Evolutionary conservation across 1,284 basidiomycete species (phyloP), one percentile per base, ranked within the genome.

Genomic region (Ceratobasidium sp.): DNA sequence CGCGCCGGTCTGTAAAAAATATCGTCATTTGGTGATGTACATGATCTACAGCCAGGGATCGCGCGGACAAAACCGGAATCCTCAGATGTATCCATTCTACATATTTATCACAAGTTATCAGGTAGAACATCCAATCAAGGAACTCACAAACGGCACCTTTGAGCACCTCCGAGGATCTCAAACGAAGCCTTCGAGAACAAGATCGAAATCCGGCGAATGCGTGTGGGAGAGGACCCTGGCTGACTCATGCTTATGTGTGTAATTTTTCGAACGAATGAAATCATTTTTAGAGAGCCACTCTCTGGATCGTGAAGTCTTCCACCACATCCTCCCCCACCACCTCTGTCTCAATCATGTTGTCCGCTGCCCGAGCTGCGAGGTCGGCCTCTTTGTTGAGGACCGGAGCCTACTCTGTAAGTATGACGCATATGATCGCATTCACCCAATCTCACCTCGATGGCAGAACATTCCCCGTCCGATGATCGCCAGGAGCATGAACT

Each of bases 401-500:
- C 70, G 87, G 87, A 77, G 82, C 81, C 77, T 89, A 86, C 84
- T 84, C 86, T 75, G 89, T 89, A 77, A 55, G 87, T 82, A 17
- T 22, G 6, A 52, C 42, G n/a, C 49, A 13, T 34, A 12, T 49
- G 35, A 55, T 60, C n/a, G 32, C 42, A 25, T 34, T 34, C n/a
- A 27, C 43, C 54, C 34, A 29, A 56, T 25, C 20, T 15, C 53
- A 67, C 34, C 40, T n/a, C n/a, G n/a, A n/a, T n/a, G n/a, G 27
- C 64, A 72, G 71, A 60, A 65, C 34, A 68, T 73, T 49, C 69
- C 71, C 35, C 71, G 68, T 22, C 68, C 68, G 45, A 32, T 68
- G 68, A 74, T 74, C 60, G 72, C 73, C 22, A 69, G 73, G 54
- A 73, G 71, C 57, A 74, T 76, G 72, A 71, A 74, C 62, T 73